Evolutionary conservation across 345 rosid species (phyloP).

Genomic region (Acer yangbiense): DNA sequence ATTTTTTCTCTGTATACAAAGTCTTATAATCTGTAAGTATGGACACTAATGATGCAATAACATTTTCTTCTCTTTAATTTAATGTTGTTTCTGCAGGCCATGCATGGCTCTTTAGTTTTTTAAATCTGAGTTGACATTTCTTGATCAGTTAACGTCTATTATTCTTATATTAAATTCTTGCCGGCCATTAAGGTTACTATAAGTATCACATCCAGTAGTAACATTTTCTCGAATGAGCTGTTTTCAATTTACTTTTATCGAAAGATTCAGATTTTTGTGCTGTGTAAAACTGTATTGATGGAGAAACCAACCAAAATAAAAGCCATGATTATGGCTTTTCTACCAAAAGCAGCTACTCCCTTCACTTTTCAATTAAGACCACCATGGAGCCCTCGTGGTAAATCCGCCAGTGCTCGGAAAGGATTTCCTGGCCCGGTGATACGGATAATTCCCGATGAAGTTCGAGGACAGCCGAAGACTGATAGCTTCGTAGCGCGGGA

Average conservation of each 20-base stretch:
- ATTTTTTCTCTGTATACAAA: background rate
- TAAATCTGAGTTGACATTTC: background rate
- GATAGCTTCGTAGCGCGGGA: conserved; percentile 41
- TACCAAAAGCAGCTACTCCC: conserved; percentile 29
- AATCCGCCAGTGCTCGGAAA: background rate
- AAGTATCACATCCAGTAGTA: background rate
- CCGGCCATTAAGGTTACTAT: conserved; percentile 16
- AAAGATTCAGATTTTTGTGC: background rate
- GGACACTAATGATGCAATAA: background rate
- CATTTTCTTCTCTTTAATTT: background rate
- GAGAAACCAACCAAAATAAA: conserved; percentile 15
- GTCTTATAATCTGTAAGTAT: background rate
- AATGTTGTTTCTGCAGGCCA: background rate
- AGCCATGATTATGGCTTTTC: conserved; percentile 14
- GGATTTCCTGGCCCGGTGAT: conserved; percentile 5
- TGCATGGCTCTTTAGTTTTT: background rate
- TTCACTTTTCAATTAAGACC: conserved; percentile 29
- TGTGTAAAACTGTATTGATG: conserved; percentile 7
- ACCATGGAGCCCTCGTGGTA: conserved; percentile 29
- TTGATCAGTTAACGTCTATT: too few species aligned
- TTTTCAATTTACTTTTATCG: background rate
- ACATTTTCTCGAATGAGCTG: background rate
- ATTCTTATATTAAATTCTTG: background rate
- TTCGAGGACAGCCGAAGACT: conserved; percentile 29
- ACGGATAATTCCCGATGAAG: conserved; percentile 38